Percentiles rank a stretch among this genome's conserved stretches.
These are phyloP conservation scores for Kwoniella dendrophila DNA, from an alignment of 768 basidiomycete species.

Conservation along the genomic window DNA sequence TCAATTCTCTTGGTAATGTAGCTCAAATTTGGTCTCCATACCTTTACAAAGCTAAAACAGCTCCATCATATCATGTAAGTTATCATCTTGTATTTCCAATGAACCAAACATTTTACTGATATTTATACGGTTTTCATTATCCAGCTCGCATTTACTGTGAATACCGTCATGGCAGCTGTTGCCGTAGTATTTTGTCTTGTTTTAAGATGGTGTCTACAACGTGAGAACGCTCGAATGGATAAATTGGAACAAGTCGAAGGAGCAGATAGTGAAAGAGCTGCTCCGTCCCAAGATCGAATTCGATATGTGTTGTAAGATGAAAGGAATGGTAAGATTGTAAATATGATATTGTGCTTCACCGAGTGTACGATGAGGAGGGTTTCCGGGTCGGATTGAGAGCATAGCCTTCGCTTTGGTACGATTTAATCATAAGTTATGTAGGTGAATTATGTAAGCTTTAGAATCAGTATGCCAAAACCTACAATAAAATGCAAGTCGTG, in stretches of 20 bases:
- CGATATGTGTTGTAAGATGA: background rate
- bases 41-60: slow-evolving; percentile 35
- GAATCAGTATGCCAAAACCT: no score
- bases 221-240: slow-evolving; percentile 44
- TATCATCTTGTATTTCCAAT: background rate
- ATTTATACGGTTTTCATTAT: no score
- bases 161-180: slow-evolving; percentile 30
- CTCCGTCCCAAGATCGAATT: background rate
- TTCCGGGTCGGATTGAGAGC: no score
- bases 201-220: slow-evolving; percentile 31
- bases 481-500: no score
- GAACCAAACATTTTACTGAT: background rate
- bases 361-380: no score
- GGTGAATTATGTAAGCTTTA: no score
- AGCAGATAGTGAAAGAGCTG: background rate
- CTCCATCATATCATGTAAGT: slow-evolving; percentile 38
- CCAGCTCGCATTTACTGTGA: slow-evolving; percentile 20
- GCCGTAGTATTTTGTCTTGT: slow-evolving; percentile 33
- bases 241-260: slow-evolving; percentile 3
- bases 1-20: slow-evolving; percentile 44
- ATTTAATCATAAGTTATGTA: no score
- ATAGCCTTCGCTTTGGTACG: no score
- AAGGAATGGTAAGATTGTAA: no score
- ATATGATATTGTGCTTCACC: no score
- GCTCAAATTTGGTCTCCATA: slow-evolving; percentile 49